A percentile compares a stretch with the other conserved stretches of the same genome.
phyloP scores from a whole-genome alignment of 345 rosid species.

The Combretum micranthum region DNA sequence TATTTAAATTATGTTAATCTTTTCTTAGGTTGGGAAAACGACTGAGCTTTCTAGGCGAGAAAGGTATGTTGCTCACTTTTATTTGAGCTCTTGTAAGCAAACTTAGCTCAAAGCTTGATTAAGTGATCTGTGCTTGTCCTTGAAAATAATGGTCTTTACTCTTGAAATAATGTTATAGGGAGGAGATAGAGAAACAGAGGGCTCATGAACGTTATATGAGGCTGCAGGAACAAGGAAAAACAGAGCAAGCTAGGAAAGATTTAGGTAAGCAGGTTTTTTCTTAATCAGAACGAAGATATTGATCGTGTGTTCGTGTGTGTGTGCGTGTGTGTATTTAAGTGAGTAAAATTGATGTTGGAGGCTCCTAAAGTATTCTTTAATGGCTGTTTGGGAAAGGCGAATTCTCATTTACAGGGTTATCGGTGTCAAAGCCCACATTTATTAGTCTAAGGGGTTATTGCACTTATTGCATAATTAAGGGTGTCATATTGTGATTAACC shows the following conservation, averaged over 20 bases:
- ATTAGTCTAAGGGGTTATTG: too few species aligned
- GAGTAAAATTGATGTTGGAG: background rate
- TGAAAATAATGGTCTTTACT: background rate
- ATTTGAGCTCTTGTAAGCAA: background rate
- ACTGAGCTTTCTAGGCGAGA: conserved; percentile 97
- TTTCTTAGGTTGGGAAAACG: conserved; percentile 54
- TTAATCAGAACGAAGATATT: background rate
- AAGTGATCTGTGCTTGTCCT: background rate
- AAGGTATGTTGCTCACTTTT: conserved; percentile 41
- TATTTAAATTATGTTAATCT: background rate
- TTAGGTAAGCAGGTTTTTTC: conserved; percentile 39
- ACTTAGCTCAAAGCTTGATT: background rate
- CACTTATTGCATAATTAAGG: too few species aligned
- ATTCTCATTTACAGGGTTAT: too few species aligned
- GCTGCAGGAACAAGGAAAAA: conserved; percentile 98
- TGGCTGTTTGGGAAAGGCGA: background rate
- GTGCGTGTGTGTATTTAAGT: background rate
- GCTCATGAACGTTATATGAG: conserved; percentile 97
- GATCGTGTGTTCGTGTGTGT: background rate
- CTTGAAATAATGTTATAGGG: conserved; percentile 35
- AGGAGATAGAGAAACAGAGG: conserved; percentile 90
- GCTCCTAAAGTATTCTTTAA: background rate
- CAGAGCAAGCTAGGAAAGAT: conserved; percentile 91
- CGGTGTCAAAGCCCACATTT: too few species aligned
- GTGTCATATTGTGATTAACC: too few species aligned